These are phyloP conservation scores for Fusarium guadeloupense DNA, from an alignment of 2,329 filamentous ascomycete genomes.

Conservation along the genomic window DNA sequence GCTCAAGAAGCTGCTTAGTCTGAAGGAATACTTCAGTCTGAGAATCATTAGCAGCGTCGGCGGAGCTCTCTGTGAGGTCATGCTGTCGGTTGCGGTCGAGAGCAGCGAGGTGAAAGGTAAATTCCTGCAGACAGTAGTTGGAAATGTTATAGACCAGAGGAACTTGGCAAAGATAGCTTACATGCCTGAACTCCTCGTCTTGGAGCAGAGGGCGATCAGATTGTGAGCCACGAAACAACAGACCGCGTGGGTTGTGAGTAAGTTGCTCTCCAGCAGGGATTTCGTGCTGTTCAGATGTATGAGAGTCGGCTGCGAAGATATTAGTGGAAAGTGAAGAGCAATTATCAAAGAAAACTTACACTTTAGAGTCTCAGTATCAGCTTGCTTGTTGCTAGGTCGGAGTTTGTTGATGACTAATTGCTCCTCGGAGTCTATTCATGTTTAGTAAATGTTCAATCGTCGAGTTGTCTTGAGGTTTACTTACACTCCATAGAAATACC, in stretches of 20 bases:
- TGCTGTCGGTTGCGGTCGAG: background rate
- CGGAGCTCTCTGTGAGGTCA: background rate
- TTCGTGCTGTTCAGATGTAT: conserved; percentile 53
- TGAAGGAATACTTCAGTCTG: background rate
- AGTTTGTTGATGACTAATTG: background rate
- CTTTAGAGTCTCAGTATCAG: background rate
- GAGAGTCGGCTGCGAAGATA: conserved; percentile 6
- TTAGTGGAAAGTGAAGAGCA: background rate
- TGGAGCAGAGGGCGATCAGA: conserved; percentile 3
- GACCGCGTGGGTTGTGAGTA: conserved; percentile 54
- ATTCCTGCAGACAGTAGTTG: conserved; percentile 6
- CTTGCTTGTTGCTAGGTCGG: background rate
- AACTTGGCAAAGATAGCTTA: background rate
- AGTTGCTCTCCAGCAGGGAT: conserved; percentile 49
- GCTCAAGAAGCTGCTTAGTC: background rate
- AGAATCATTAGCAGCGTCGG: background rate
- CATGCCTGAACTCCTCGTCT: background rate
- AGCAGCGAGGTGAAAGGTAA: background rate
- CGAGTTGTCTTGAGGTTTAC: background rate
- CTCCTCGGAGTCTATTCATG: background rate
- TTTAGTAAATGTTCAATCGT: background rate
- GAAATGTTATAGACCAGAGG: background rate
- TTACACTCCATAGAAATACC: conserved; percentile 3
- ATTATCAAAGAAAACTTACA: background rate
- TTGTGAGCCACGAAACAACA: conserved; percentile 48